Base-by-base conservation (phyloP, 1,139 yeast species). In the Eremothecium sinecaudum region DNA sequence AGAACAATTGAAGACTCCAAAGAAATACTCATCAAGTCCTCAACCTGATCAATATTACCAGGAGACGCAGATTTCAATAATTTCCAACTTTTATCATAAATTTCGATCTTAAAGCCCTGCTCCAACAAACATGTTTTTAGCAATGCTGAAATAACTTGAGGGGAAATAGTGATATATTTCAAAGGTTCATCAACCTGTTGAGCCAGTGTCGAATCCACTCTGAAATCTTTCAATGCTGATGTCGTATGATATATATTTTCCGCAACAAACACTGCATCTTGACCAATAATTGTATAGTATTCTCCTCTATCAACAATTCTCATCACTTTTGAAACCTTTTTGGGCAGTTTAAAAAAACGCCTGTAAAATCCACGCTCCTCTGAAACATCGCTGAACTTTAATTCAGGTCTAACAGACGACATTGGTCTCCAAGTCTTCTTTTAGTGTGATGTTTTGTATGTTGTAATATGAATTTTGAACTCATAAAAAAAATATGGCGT, bases 31-130 rank as follows among this genome's bases (percentile, higher is more conserved):
- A 82, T 66, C 58, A 83, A 62, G 22, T 79, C 84, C 42, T 83
- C 95, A 31, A 90, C 74, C 32, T 75, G 82, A 37, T 79, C 83
- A 34, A 86, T 64, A 55, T 90, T 87, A 4, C 98, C 98, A 1
- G 97, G 96, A 1, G 95, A 79, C 1, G 94, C 96, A 33, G 69
- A 62, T 40, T 70, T 69, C 19, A 69, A 41, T 34, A 80, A 52
- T 31, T 63, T 65, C 78, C 94, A 84, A 4, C 51, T 48, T 28
- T 58, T 60, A 31, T 67, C 73, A 52, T 79, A 87, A 16, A 90
- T 70, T 52, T 87, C 95, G 18, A 90, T 71, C 53, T 83, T 83
- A 41, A 66, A 63, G n/a, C 84, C 84, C 34, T 70, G 66, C 34
- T 78, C 83, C 31, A 84, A 65, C 24, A 90, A 64, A 34, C 83